Evolutionary conservation across 306 rosid species (phyloP), one percentile per base, ranked within the genome.

Genomic region (Malus fusca): DNA sequence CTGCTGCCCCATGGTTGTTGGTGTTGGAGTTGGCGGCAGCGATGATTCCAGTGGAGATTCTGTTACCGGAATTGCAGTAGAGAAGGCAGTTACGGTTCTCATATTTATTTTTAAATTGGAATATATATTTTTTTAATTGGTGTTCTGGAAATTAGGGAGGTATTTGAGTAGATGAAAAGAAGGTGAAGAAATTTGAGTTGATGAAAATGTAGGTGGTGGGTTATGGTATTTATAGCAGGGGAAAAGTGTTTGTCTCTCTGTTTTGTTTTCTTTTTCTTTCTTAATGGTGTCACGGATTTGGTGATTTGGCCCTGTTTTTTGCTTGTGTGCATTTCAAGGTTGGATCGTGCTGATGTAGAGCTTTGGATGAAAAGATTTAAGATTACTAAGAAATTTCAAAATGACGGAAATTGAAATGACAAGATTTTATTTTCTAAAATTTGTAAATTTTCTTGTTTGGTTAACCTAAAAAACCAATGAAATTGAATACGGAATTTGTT

Each of bases 191-290:
- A 81, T 63, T 68, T 69, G 78, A 76, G 80, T 66, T 83, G 84
- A 85, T 44, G 82, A 79, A 61, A 53, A 40, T 25, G 53, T 44
- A 46, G 42, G 52, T 8, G 75, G 66, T 11, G 72, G 21, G 76
- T 51, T 6, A 5, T 59, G 82, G 75, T 83, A 89, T 88, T 83
- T 91, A 89, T 89, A 91, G 63, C 12, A 35, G 53, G 18, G 25
- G 30, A 40, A 28, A 80, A 55, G n/a, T 4, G 18, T 30, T 40
- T 33, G 67, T 46, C 44, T 43, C 28, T 43, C 10, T 81, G 59
- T 22, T 58, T n/a, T 11, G 1, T 81, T 76, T 58, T 6, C 30
- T 1, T 3, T 76, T 77, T 79, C 75, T 23, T 56, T 33, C 8
- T 5, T 33, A 5, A 33, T 1, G 37, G 37, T 33, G 37, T 6